Evolutionary conservation across 305 asterid species (phyloP), one percentile per base, ranked within the genome.

Genomic region (Striga hermonthica): DNA sequence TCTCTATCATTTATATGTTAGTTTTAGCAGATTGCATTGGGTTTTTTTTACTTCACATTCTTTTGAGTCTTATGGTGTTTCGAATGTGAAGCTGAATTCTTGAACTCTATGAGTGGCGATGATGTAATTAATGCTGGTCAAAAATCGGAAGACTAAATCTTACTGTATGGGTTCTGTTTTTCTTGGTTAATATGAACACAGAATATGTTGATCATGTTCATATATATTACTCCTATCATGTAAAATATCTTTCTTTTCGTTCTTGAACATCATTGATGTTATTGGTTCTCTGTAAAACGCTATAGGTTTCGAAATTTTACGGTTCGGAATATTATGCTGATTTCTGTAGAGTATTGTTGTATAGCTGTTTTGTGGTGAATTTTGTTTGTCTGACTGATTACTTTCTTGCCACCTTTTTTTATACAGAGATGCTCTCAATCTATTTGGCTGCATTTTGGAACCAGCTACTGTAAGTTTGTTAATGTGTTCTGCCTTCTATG

Each of bases 381-480:
- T 44, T 45, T 45, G 9, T 16, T 58, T 61, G 8, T 12, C 36
- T 73, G 10, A 58, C 60, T 50, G 22, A 13, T 57, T 57, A 4
- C 68, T 62, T 66, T 65, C 43, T 77, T 57, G 9, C 1, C 2
- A 57, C 60, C 10, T 31, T 60, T 68, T 68, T 15, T 74, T 70
- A 47, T 75, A 76, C 90, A 88, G 95, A 63, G 95, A 85, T 72
- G 41, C 79, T 45, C 65, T 82, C 80, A 88, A 88, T 62, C 77
- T 88, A 52, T 68, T 75, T 59, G 95, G 95, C 75, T 88, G 95
- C 83, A 50, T 75, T 10, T 82, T 85, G 5, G 95, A 85, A 76
- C 90, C 93, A n/a, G 86, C 85, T 62, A 88, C 93, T 45, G 95
- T 85, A 70, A 82, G 90, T 71, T 59, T 36, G 71, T 66, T 15